A percentile compares a stretch with the other conserved stretches of the same genome.
phyloP scores from a whole-genome alignment of 2,329 filamentous ascomycete species.

The Talaromyces sp. region DNA sequence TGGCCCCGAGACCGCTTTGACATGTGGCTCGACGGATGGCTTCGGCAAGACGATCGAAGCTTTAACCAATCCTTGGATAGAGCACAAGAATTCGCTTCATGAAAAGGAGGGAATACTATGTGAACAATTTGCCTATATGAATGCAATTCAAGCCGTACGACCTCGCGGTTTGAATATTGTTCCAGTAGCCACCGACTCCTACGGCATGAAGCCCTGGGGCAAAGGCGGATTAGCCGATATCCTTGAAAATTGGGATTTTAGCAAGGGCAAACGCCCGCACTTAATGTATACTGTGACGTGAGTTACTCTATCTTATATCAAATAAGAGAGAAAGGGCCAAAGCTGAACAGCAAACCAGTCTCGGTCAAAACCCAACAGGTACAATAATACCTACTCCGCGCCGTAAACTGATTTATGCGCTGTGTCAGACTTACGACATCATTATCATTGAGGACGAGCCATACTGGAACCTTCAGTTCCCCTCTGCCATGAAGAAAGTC shows the following conservation, averaged over 20 bases:
- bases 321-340: background rate
- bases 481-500: conserved; percentile 54
- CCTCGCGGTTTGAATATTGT: conserved; percentile 69
- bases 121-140: conserved; percentile 78
- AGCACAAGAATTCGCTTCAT: conserved; percentile 58
- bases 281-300: conserved; percentile 86
- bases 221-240: conserved; percentile 71
- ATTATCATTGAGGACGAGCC: conserved; percentile 92
- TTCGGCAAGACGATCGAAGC: conserved; percentile 71
- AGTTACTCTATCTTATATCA: conserved; percentile 33
- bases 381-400: conserved; percentile 67
- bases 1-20: conserved; percentile 72
- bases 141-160: conserved; percentile 59
- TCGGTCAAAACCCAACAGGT: conserved; percentile 84
- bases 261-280: conserved; percentile 69
- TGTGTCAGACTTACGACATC: conserved; percentile 80
- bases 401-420: conserved; percentile 68
- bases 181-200: conserved; percentile 67
- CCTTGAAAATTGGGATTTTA: conserved; percentile 73
- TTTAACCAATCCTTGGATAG: conserved; percentile 69
- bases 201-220: conserved; percentile 72
- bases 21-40: conserved; percentile 79
- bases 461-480: conserved; percentile 92
- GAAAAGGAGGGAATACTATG: conserved; percentile 71
- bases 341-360: conserved; percentile 38